A percentile compares a stretch with the other conserved stretches of the same genome.
phyloP scores from a whole-genome alignment of 164 flowering plant genomes.

The Magnolia sinica region DNA sequence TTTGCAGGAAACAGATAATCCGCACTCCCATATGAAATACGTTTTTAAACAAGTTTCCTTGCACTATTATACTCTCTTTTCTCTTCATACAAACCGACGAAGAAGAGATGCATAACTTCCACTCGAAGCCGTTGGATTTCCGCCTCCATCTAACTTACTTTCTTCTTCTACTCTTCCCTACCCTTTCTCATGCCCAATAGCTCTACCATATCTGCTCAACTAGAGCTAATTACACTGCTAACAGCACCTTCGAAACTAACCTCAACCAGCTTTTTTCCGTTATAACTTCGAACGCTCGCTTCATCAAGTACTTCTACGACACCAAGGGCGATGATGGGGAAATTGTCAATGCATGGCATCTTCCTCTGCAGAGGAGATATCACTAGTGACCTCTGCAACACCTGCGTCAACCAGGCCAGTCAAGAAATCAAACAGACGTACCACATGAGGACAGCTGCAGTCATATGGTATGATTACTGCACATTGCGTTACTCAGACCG shows the following conservation, averaged over 20 bases:
- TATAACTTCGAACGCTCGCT: conserved; percentile 2
- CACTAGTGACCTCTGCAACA: conserved; percentile 4
- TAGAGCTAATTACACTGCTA: conserved; percentile 8
- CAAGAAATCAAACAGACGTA: neutral
- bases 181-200: neutral
- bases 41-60: no score
- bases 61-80: no score
- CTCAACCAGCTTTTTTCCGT: conserved; percentile 15
- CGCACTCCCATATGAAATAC: no score
- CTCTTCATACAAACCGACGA: no score
- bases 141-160: no score
- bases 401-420: conserved; percentile 10
- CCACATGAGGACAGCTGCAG: neutral
- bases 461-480: conserved; percentile 27
- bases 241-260: conserved; percentile 16
- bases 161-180: neutral
- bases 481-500: conserved; percentile 11
- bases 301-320: conserved; percentile 23
- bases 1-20: no score
- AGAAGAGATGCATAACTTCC: no score
- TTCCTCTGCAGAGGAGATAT: conserved; percentile 24
- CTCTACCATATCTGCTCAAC: neutral
- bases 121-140: no score
- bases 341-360: conserved; percentile 15
- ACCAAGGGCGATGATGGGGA: conserved; percentile 14